phyloP scores from a whole-genome alignment of 352 stramenopile species.

The Pythium scleroteichum region DNA sequence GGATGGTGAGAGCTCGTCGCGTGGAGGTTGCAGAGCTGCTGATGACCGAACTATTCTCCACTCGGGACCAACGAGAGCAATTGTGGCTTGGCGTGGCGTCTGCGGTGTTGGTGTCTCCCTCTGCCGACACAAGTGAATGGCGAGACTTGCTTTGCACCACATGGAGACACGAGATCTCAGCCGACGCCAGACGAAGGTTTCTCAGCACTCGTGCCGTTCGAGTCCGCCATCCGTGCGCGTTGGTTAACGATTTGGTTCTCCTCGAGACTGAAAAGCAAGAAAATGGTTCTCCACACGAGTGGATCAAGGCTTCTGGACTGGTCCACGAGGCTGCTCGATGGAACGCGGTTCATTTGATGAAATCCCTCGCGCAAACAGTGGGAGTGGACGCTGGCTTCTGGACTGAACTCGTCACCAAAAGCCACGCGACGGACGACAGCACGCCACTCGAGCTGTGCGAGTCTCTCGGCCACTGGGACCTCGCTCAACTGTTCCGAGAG shows the following conservation, averaged over 20 bases:
- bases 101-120: background rate
- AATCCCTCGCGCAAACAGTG: background rate
- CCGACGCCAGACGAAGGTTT: background rate
- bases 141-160: background rate
- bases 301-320: background rate
- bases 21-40: slow-evolving; percentile 2
- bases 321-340: slow-evolving; percentile 33
- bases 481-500: slow-evolving; percentile 1
- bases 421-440: slow-evolving; percentile 16
- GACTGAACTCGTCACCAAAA: background rate
- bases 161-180: background rate
- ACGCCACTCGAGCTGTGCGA: slow-evolving; percentile 33
- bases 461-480: slow-evolving; percentile 27
- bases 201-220: background rate
- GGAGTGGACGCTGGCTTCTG: background rate
- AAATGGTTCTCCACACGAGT: background rate
- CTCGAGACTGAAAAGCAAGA: background rate
- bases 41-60: background rate
- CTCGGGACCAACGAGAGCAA: background rate
- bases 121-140: background rate
- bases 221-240: background rate
- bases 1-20: slow-evolving; percentile 3
- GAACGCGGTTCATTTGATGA: slow-evolving; percentile 36
- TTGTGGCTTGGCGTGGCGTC: background rate
- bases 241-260: background rate